Percentiles rank a stretch among this genome's conserved stretches.
phyloP scores from a whole-genome alignment of 1,139 yeast species.

The Suhomyces bolitotheri region DNA sequence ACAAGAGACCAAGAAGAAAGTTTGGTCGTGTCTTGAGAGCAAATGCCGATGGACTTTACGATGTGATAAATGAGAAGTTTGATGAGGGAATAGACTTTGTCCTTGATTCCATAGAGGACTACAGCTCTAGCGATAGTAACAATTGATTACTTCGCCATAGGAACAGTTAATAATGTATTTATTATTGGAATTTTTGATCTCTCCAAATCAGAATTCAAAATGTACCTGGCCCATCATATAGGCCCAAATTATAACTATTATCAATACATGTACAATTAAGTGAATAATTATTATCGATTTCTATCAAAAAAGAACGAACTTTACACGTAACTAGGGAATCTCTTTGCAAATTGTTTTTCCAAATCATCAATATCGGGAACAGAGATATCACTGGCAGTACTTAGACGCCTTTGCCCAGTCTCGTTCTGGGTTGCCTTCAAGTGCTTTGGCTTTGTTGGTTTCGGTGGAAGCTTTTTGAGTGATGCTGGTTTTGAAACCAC shows the following conservation, averaged over 20 bases:
- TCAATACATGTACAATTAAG: slow-evolving; percentile 8
- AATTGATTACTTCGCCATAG: too few species aligned
- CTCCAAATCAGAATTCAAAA: too few species aligned
- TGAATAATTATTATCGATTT: not conserved
- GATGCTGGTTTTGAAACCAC: slow-evolving; percentile 9
- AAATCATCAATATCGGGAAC: slow-evolving; percentile 57
- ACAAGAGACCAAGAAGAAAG: slow-evolving; percentile 81
- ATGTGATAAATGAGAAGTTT: slow-evolving; percentile 76
- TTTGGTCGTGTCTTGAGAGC: slow-evolving; percentile 85
- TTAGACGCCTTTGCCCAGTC: slow-evolving; percentile 26
- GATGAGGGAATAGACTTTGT: slow-evolving; percentile 85
- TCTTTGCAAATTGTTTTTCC: slow-evolving; percentile 52
- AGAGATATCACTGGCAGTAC: slow-evolving; percentile 46
- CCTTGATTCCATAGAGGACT: slow-evolving; percentile 69
- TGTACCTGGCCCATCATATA: too few species aligned
- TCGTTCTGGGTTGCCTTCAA: slow-evolving; percentile 34
- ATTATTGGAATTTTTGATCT: too few species aligned
- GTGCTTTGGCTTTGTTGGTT: slow-evolving; percentile 60
- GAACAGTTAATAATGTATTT: too few species aligned
- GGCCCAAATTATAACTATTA: not conserved
- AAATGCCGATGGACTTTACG: slow-evolving; percentile 70
- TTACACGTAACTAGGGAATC: slow-evolving; percentile 56
- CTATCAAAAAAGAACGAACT: too few species aligned
- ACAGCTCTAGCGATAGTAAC: slow-evolving; percentile 19
- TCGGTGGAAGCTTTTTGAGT: slow-evolving; percentile 55